phyloP scores from a whole-genome alignment of 2,329 filamentous ascomycete genomes.

The Berkeleyomyces basicola region DNA sequence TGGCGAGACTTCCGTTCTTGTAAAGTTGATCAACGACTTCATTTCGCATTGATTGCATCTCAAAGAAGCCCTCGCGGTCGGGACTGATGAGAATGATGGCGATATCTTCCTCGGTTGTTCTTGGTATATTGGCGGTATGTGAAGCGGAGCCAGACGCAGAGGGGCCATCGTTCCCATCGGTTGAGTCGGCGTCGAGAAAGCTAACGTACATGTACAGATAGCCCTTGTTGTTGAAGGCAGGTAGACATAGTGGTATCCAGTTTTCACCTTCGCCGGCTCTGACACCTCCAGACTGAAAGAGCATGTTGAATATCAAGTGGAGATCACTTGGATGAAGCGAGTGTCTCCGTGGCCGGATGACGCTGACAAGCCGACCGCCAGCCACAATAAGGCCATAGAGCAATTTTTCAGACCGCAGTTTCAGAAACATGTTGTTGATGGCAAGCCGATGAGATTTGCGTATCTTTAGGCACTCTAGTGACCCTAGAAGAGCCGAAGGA shows the following conservation, averaged over 20 bases:
- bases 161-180: neutral
- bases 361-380: slow-evolving; percentile 81
- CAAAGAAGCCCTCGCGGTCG: slow-evolving; percentile 86
- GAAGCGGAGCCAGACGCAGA: neutral
- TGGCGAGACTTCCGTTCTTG: slow-evolving; percentile 55
- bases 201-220: slow-evolving; percentile 99
- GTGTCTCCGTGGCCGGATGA: slow-evolving; percentile 84
- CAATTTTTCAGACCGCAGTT: slow-evolving; percentile 57
- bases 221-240: slow-evolving; percentile 90
- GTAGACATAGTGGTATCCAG: slow-evolving; percentile 91
- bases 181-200: slow-evolving; percentile 54
- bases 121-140: slow-evolving; percentile 16
- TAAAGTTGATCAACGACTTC: slow-evolving; percentile 51
- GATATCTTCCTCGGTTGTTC: slow-evolving; percentile 58
- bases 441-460: slow-evolving; percentile 70
- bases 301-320: slow-evolving; percentile 97
- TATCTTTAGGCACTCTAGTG: slow-evolving; percentile 83
- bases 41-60: slow-evolving; percentile 58
- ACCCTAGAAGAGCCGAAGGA: slow-evolving; percentile 70
- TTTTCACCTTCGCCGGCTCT: slow-evolving; percentile 85
- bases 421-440: slow-evolving; percentile 79
- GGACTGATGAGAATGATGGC: slow-evolving; percentile 85
- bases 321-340: slow-evolving; percentile 90
- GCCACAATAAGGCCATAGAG: slow-evolving; percentile 90
- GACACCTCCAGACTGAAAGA: slow-evolving; percentile 86